Base-by-base conservation (phyloP, 2,329 filamentous ascomycete species). In the Pseudogymnoascus sp. region DNA sequence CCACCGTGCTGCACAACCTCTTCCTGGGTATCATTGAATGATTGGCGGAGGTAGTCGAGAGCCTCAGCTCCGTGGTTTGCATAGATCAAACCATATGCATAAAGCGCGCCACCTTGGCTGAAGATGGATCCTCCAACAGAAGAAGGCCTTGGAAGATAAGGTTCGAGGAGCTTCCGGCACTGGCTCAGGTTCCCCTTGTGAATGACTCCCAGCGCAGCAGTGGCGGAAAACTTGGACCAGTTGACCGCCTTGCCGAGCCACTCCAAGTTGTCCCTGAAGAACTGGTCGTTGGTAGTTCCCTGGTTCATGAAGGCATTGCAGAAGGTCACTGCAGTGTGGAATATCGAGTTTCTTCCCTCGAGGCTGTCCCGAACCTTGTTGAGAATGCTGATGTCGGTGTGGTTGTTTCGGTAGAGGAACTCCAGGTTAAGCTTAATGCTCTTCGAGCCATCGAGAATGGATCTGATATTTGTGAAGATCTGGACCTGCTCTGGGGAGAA, bases 271-370 rank as follows among this genome's bases (percentile, higher is more conserved):
- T 97, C 92, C 6, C 95, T 85, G 84, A 99, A 97, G 78, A 99
- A 99, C 71, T 93, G 95, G 77, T 99, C 94, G 69, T 96, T 94
- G 0, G 93, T 97, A 0, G 94, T 99, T 63, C 94, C 95, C 60
- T 96, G 92, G 73, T 99, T 96, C 94, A 99, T 99, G 74, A 99
- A 97, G 9, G 92, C 94, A 70, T 97, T 97, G 71, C 93, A 94
- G 71, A 99, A 94, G 0, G 94, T 97, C 61, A 99, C 91, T 3
- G 92, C 92, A 1, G 92, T 96, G 75, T 99, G 94, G 82, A 97
- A 97, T 68, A 99, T 99, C 33, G 93, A 97, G 77, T 96, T 97
- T 60, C 95, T 85, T 36, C 92, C 92, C 72, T 99, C 94, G 13
- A 99, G 79, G 68, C 92, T 97, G 73, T 99, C 94, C 59, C 93